A percentile compares a stretch with the other conserved stretches of the same genome.
Evolutionary conservation across 2,329 filamentous ascomycete genomes (phyloP).

Genomic region (Fusarium xyrophilum): DNA sequence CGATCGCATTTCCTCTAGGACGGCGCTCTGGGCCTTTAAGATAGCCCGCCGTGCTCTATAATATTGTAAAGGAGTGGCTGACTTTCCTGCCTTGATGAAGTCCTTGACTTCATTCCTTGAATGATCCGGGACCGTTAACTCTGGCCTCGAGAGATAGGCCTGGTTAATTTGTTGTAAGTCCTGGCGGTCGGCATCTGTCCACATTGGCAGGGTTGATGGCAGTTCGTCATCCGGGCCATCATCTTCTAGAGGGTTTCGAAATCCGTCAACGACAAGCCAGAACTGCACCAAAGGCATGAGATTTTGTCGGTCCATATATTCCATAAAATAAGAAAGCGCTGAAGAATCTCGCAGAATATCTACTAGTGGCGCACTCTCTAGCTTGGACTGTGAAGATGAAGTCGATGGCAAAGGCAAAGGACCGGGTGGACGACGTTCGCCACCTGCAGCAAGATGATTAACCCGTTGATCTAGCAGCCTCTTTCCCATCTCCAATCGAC

Average conservation of each 20-base stretch:
- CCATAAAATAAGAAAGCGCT: slow-evolving; percentile 98
- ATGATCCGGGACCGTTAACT: slow-evolving; percentile 76
- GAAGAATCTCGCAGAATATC: slow-evolving; percentile 91
- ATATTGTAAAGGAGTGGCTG: slow-evolving; percentile 82
- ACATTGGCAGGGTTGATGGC: slow-evolving; percentile 68
- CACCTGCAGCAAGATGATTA: slow-evolving; percentile 75
- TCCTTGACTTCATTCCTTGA: slow-evolving; percentile 73
- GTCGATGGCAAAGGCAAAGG: slow-evolving; percentile 36
- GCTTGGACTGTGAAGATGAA: slow-evolving; percentile 58
- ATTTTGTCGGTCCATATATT: slow-evolving; percentile 93
- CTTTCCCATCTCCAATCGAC: slow-evolving; percentile 90
- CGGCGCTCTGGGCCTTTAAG: slow-evolving; percentile 79
- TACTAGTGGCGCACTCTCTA: slow-evolving; percentile 77
- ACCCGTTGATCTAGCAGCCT: slow-evolving; percentile 89
- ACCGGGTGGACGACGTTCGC: slow-evolving; percentile 53
- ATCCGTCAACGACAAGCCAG: slow-evolving; percentile 97
- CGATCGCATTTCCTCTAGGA: slow-evolving; percentile 83
- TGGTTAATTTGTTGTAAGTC: slow-evolving; percentile 93
- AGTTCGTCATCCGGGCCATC: slow-evolving; percentile 69
- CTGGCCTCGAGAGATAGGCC: slow-evolving; percentile 81
- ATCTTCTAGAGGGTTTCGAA: slow-evolving; percentile 91
- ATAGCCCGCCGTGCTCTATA: slow-evolving; percentile 82
- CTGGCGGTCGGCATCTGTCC: slow-evolving; percentile 83
- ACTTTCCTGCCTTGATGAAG: slow-evolving; percentile 80
- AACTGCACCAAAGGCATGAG: slow-evolving; percentile 94